Conservation (phyloP, 2,329 filamentous ascomycete genomes). For the Teratosphaeria zuluensis region DNA sequence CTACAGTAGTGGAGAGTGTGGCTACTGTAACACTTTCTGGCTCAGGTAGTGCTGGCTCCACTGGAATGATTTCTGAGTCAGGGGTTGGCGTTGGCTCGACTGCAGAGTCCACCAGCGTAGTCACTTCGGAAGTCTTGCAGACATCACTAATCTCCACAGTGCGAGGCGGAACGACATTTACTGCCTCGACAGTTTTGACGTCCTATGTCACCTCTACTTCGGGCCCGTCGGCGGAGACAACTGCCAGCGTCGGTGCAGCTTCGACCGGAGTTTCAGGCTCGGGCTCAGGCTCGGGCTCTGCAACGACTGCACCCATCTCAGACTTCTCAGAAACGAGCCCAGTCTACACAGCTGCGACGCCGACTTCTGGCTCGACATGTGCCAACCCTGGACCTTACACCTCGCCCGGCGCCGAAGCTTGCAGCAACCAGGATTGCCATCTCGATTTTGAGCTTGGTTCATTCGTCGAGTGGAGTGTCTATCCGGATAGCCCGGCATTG, state of each 20-base stretch:
- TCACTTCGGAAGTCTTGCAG: neutral
- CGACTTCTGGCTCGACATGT: neutral
- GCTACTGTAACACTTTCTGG: neutral
- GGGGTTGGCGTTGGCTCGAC: neutral
- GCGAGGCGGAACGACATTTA: constrained; percentile 1
- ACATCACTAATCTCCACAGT: neutral
- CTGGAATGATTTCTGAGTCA: too few relatives aligned
- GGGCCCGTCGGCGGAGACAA: neutral
- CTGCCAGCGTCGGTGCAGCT: too few relatives aligned
- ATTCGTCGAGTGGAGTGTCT: constrained; percentile 10
- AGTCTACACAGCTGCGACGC: neutral
- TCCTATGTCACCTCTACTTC: neutral
- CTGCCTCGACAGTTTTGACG: neutral
- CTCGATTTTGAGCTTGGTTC: constrained; percentile 11
- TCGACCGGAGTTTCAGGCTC: too few relatives aligned
- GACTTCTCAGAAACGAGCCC: neutral
- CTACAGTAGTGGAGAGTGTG: neutral
- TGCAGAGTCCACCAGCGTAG: neutral
- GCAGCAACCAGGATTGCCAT: constrained; percentile 8
- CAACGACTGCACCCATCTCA: neutral
- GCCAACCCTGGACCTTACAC: neutral
- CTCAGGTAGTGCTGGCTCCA: too few relatives aligned
- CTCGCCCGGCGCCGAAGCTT: constrained; percentile 4
- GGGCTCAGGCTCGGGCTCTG: neutral
- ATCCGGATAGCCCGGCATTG: constrained; percentile 5